Evolutionary conservation across 192 early-diverging fungal species (phyloP), one percentile per base, ranked within the genome.

Genomic region (Dispira parvispora): DNA sequence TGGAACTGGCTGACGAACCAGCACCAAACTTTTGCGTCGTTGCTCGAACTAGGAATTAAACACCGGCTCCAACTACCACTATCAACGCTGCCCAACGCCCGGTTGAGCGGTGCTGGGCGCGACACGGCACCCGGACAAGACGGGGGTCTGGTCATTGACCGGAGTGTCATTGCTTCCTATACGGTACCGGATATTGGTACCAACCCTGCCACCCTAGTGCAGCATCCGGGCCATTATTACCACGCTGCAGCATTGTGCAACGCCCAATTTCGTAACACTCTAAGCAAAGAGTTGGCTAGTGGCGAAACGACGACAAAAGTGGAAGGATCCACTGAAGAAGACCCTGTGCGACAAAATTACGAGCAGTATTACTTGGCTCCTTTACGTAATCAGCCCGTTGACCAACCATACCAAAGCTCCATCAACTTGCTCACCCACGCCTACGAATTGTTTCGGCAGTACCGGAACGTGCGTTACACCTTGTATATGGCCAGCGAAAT

Each of bases 381-480:
- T 14, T 21, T 60, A 1, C 57, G 42, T 18, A 8, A 27, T 10
- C 10, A 3, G 13, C 11, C 32, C 27, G 12, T 43, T 43, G 42
- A 28, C 57, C 32, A 60, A 42, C 13, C 43, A 8, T 60, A 18
- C 57, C 57, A 60, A 18, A 21, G 46, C 13, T 84, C 88, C 8
- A 90, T 94, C 61, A 89, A 91, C 61, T 67, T 94, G 3, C 65
- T 92, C n/a, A 92, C 89, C 8, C 90, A 90, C 64, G 82, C 88
- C n/a, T 94, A 94, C 63, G 91, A 94, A 52, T 83, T 86, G 46
- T 94, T 92, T 66, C 91, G 91, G 65, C 71, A 75, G 50, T 68
- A 83, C 28, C 83, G 82, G 45, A 71, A 73, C 47, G 80, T 82
- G 16, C 79, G 91, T 11, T 88, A 88, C 83, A 92, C 90, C 0